Percentiles rank a stretch among this genome's conserved stretches.
Evolutionary conservation across 768 basidiomycete genomes (phyloP).

Genomic region (Brasilioporus rufonigricans): DNA sequence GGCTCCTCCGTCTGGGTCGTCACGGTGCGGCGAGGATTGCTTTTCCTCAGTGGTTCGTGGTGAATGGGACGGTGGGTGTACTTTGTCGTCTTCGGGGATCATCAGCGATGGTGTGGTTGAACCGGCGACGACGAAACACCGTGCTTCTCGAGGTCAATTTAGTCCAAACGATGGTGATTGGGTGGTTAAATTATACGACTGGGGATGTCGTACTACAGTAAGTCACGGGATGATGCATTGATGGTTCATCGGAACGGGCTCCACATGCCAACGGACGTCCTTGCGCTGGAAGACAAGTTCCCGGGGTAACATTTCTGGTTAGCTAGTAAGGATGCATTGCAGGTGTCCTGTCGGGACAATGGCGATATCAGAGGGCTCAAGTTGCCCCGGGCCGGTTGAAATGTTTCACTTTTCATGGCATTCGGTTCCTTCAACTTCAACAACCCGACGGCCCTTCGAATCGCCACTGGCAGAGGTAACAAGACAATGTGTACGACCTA

Average conservation of each 20-base stretch:
- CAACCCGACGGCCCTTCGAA: too few relatives aligned
- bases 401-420: too few relatives aligned
- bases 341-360: too few relatives aligned
- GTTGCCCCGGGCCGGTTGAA: too few relatives aligned
- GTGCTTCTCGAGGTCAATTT: background rate
- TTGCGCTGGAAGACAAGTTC: too few relatives aligned
- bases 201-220: background rate
- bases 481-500: too few relatives aligned
- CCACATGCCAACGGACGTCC: too few relatives aligned
- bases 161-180: background rate
- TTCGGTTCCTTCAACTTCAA: too few relatives aligned
- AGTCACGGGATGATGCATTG: background rate
- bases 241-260: background rate
- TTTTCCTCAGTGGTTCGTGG: slow-evolving; percentile 4
- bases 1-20: background rate
- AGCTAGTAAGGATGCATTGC: too few relatives aligned
- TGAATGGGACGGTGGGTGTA: background rate
- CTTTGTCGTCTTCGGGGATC: background rate
- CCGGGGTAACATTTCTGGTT: too few relatives aligned
- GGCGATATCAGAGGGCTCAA: too few relatives aligned
- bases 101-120: background rate
- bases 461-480: too few relatives aligned
- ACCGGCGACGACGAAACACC: background rate
- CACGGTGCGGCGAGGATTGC: background rate
- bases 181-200: background rate